phyloP scores from a whole-genome alignment of 441 rosid species.

The Arabidopsis hybrid region DNA sequence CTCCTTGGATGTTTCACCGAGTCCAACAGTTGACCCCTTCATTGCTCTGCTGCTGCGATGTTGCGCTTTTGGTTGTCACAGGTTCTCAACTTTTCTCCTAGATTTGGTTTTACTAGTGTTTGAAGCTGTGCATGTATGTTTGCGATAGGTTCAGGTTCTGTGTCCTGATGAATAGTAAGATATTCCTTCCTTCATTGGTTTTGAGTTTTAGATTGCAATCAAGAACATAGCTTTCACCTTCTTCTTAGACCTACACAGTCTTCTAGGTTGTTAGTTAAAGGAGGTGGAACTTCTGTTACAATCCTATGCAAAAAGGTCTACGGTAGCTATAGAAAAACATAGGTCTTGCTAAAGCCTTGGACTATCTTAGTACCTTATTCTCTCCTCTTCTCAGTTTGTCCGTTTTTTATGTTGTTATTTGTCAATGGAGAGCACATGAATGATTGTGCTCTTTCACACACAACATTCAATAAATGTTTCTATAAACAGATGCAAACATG shows the following conservation, averaged over 20 bases:
- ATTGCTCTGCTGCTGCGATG: constrained; percentile 82
- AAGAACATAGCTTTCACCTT: background rate
- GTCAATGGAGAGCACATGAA: background rate
- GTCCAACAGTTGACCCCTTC: constrained; percentile 54
- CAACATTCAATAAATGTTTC: background rate
- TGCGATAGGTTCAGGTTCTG: background rate
- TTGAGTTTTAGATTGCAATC: too few relatives aligned
- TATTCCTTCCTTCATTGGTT: background rate
- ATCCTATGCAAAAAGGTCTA: background rate
- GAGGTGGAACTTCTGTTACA: background rate
- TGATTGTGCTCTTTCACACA: background rate
- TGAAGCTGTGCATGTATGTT: background rate
- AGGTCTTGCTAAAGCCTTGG: background rate
- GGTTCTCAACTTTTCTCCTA: constrained; percentile 48
- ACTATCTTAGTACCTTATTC: constrained; percentile 5
- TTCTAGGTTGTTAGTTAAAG: constrained; percentile 19
- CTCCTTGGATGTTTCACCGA: constrained; percentile 69
- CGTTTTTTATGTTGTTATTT: background rate
- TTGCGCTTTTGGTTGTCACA: constrained; percentile 70
- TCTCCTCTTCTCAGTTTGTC: background rate
- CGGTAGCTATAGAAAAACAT: background rate
- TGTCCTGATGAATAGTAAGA: background rate
- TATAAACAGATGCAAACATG: background rate
- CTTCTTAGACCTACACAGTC: background rate
- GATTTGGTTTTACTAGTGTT: background rate